A percentile compares a stretch with the other conserved stretches of the same genome.
Evolutionary conservation across 768 basidiomycete species (phyloP).

Genomic region (Suillus clintonianus): DNA sequence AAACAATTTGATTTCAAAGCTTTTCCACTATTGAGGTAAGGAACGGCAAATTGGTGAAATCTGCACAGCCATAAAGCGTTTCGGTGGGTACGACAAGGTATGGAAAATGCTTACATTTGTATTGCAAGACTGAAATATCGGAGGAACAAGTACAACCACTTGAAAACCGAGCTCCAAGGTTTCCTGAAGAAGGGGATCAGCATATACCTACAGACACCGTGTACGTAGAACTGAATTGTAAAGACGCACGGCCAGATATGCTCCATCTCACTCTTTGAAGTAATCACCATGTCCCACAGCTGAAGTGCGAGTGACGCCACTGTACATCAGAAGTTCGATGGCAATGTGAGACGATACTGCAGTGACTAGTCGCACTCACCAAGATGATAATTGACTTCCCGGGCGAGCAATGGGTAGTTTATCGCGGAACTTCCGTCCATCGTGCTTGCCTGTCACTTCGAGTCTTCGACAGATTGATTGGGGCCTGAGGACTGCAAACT

Average conservation of each 20-base stretch:
- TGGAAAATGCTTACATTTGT: not conserved
- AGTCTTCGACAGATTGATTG: not conserved
- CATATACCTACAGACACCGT: not conserved
- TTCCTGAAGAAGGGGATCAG: slow-evolving; percentile 10
- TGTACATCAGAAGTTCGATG: slow-evolving; percentile 2
- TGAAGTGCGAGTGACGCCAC: slow-evolving; percentile 28
- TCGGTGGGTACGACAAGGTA: not conserved
- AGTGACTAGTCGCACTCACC: not conserved
- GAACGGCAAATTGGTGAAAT: slow-evolving; percentile 6
- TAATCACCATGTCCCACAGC: slow-evolving; percentile 29
- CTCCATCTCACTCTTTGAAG: slow-evolving; percentile 25
- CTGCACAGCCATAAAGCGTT: not conserved
- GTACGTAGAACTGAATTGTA: not conserved
- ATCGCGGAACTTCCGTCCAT: not conserved
- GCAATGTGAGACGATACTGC: not conserved
- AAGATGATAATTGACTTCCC: not conserved
- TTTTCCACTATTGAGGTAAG: slow-evolving; percentile 11
- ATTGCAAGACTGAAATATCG: slow-evolving; percentile 5
- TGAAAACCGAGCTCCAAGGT: slow-evolving; percentile 14
- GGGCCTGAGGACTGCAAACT: not conserved
- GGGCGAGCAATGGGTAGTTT: not conserved
- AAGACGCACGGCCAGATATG: slow-evolving; percentile 33
- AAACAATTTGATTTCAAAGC: slow-evolving; percentile 14
- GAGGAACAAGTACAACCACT: slow-evolving; percentile 19
- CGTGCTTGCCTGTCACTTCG: not conserved